Evolutionary conservation across 805 yeast species (phyloP).

Genomic region (Candida vaughaniae): DNA sequence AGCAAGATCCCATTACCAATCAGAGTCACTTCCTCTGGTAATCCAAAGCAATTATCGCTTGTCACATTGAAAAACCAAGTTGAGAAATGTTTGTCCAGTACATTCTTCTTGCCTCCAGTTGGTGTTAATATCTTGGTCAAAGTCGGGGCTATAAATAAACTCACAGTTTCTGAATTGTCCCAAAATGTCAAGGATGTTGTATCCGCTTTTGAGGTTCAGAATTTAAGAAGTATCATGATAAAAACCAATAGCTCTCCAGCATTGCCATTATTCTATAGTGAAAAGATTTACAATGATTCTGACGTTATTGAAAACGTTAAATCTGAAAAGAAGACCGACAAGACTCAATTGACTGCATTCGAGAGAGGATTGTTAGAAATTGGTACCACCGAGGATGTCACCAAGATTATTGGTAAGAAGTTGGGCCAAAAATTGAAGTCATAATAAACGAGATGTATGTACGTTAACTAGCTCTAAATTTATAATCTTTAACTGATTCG

Average conservation of each 20-base stretch:
- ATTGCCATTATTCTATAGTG: constrained; percentile 76
- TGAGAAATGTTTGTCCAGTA: constrained; percentile 53
- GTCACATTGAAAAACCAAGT: constrained; percentile 58
- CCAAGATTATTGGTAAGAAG: constrained; percentile 59
- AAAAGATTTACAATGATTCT: constrained; percentile 49
- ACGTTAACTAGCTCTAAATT: too few relatives aligned
- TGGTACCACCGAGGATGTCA: constrained; percentile 73
- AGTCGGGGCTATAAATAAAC: constrained; percentile 53
- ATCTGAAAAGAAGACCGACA: constrained; percentile 33
- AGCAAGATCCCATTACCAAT: constrained; percentile 56
- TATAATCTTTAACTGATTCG: not conserved
- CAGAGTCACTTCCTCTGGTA: constrained; percentile 23
- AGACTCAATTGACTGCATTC: constrained; percentile 46
- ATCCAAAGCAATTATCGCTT: constrained; percentile 43
- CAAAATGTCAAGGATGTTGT: constrained; percentile 62
- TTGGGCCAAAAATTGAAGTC: constrained; percentile 26
- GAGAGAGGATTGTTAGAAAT: constrained; percentile 79
- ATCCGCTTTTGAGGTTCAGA: constrained; percentile 41
- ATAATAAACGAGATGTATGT: constrained; percentile 9
- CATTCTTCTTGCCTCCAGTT: constrained; percentile 67
- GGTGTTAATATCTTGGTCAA: constrained; percentile 66
- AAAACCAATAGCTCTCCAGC: constrained; percentile 77
- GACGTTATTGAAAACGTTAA: constrained; percentile 40
- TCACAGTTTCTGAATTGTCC: constrained; percentile 45
- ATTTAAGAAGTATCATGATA: constrained; percentile 57